Conservation (phyloP, 192 early-diverging fungal species). For the Gryganskiella cystojenkinii region DNA sequence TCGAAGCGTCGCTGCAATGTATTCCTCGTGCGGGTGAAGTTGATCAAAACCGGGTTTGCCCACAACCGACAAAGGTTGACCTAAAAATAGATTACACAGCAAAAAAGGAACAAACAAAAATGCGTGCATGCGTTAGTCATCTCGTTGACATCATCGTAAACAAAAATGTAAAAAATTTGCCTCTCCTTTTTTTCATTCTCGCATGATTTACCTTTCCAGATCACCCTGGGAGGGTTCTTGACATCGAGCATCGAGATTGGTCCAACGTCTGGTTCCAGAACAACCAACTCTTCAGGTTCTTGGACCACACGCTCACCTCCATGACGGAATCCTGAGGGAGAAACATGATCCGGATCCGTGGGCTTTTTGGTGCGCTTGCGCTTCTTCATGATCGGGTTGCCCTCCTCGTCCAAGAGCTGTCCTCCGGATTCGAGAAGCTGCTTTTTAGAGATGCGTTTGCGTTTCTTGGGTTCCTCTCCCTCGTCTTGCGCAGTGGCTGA, state of each 20-base stretch:
- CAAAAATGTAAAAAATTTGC: not conserved
- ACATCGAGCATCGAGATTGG: slow-evolving; percentile 29
- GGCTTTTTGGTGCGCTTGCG: slow-evolving; percentile 42
- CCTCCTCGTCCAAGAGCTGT: slow-evolving; percentile 21
- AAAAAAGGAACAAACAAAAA: not conserved
- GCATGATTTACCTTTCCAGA: slow-evolving; percentile 36
- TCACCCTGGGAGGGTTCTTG: slow-evolving; percentile 13
- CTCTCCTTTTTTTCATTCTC: not conserved
- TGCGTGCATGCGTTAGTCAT: not conserved
- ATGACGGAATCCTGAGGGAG: slow-evolving; percentile 32
- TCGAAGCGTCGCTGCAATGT: slow-evolving; percentile 82
- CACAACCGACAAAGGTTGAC: slow-evolving; percentile 51
- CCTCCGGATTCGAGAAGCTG: slow-evolving; percentile 19
- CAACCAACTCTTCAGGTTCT: slow-evolving; percentile 35
- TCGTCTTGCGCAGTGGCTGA: not conserved
- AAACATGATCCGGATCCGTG: slow-evolving; percentile 30
- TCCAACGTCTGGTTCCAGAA: slow-evolving; percentile 32
- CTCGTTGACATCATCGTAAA: not conserved
- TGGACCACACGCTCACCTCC: slow-evolving; percentile 48
- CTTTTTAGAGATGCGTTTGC: slow-evolving; percentile 38
- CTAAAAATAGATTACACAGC: slow-evolving; percentile 23
- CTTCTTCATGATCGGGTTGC: slow-evolving; percentile 24
- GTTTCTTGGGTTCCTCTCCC: slow-evolving; percentile 19
- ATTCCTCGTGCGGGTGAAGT: slow-evolving; percentile 73
- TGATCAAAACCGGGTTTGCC: slow-evolving; percentile 58